Base-by-base conservation (phyloP, 2,329 filamentous ascomycete species). In the Fusarium vanettenii region DNA sequence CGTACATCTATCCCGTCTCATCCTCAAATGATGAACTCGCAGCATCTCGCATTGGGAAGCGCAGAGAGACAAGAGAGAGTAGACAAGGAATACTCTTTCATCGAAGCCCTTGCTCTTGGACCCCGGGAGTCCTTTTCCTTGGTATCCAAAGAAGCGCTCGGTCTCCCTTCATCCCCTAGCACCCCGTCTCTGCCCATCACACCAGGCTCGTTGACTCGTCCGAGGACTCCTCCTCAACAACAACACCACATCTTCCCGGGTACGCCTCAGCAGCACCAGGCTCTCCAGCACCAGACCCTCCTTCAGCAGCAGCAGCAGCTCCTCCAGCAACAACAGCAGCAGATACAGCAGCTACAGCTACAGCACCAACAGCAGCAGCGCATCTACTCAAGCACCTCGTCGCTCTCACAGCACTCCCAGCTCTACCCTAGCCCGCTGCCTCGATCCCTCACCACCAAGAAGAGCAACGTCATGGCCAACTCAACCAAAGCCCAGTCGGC, bases 71-170 rank as follows among this genome's bases (percentile, higher is more conserved):
- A 50, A 43, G 74, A 70, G 48, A 71, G 66, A 70, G 48, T 60
- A 45, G 76, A 79, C 69, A 77, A 79, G 71, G 79, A 80, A 66
- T 80, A 79, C 72, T 80, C 79, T 67, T 80, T 80, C 67, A 76
- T 80, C 52, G 79, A 80, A 78, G 79, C 79, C 35, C 78, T 80
- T 60, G 69, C 74, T 61, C 78, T 80, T 33, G 69, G 76, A 62
- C 76, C 76, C 18, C 76, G 75, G 29, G 76, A 80, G 63, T 78
- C 75, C 22, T 68, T 80, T 64, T 73, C 76, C 41, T 66, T 80
- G 52, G 74, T 80, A 20, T 78, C 79, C 31, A 71, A 78, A 66
- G 79, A 80, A 72, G 71, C 74, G 10, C 78, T 80, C 33, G 78
- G 79, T 14, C 73, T 80, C 18, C 61, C 67, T 8, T 66, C 73